Evolutionary conservation across 495 filamentous ascomycete species (phyloP), one percentile per base, ranked within the genome.

Genomic region (Podospora fimiseda): DNA sequence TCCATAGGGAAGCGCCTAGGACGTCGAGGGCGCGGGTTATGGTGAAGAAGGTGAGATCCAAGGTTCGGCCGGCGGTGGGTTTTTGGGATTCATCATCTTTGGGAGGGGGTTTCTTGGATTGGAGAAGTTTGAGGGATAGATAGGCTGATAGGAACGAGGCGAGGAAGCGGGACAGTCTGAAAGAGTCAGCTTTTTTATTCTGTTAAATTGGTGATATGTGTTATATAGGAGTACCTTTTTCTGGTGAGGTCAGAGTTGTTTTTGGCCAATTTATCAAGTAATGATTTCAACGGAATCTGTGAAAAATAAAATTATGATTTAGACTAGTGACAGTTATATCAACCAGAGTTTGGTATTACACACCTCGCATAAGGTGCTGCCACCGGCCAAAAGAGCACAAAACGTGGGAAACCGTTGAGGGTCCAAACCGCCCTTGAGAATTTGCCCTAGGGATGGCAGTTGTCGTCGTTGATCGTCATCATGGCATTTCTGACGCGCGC

Each of bases 41-140:
- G n/a, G 85, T 80, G 63, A 93, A 92, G 30, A 95, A 72, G 1
- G 91, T 93, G 23, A 96, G 77, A 67, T 95, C 90, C 61, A 96
- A 76, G 9, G 90, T 94, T 50, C 83, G 82, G 48, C 91, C 91
- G 3, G 83, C 87, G 54, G 68, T 68, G 18, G 60, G 50, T 42
- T 58, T 27, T 2, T 2, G 24, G 15, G 14, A 27, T 20, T n/a
- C 20, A 15, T 20, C 22, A 44, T 52, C 48, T 51, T 37, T 52
- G 60, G 52, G 49, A 51, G 69, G 60, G 43, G 68, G 74, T 53
- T 68, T 60, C 53, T 71, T 77, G 48, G 70, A 71, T 55, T 76
- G 72, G 21, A 76, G 64, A 5, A 78, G 65, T 48, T 60, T 61
- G 40, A 80, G 60, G 52, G 74, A 73, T 47, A 77, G 62, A 73